A percentile compares a stretch with the other conserved stretches of the same genome.
Conservation (phyloP, 805 yeast species). For the Gaillardinia entomophila region DNA sequence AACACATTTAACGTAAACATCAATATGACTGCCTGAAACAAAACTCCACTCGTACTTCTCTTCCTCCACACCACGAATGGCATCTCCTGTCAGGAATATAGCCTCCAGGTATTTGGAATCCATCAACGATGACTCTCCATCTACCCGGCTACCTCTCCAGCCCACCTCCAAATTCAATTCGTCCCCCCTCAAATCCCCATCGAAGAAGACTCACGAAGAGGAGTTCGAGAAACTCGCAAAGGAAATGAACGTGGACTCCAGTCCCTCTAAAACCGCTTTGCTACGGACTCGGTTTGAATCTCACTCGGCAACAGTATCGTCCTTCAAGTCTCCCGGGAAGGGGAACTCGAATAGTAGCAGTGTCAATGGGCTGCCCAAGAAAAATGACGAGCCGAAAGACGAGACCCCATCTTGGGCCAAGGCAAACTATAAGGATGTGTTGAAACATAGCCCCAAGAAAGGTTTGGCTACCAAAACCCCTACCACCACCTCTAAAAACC, state of each 20-base stretch:
- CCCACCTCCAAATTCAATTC: conserved; percentile 23
- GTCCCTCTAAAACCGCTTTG: conserved; percentile 19
- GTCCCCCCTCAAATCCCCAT: conserved; percentile 5
- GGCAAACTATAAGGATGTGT: conserved; percentile 11
- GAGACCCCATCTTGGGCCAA: conserved; percentile 18
- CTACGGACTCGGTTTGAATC: conserved; percentile 31
- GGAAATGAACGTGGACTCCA: conserved; percentile 20
- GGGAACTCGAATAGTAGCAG: conserved; percentile 12
- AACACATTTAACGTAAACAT: not conserved
- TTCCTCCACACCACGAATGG: not conserved
- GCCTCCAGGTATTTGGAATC: conserved; percentile 32
- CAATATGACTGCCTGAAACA: too few relatives aligned
- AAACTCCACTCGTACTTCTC: not conserved
- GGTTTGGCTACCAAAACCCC: not conserved
- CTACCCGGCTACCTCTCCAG: conserved; percentile 23
- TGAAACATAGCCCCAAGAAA: conserved; percentile 9
- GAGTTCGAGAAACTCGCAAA: conserved; percentile 36
- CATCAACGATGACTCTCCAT: conserved; percentile 18
- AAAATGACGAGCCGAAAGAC: conserved; percentile 2
- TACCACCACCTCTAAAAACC: not conserved
- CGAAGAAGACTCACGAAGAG: conserved; percentile 9
- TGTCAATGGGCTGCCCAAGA: conserved; percentile 9
- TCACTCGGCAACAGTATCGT: conserved; percentile 37
- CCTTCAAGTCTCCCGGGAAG: conserved; percentile 30
- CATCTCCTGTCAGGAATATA: conserved; percentile 12